phyloP scores from a whole-genome alignment of 2,329 filamentous ascomycete species.

The Beauveria sp. region DNA sequence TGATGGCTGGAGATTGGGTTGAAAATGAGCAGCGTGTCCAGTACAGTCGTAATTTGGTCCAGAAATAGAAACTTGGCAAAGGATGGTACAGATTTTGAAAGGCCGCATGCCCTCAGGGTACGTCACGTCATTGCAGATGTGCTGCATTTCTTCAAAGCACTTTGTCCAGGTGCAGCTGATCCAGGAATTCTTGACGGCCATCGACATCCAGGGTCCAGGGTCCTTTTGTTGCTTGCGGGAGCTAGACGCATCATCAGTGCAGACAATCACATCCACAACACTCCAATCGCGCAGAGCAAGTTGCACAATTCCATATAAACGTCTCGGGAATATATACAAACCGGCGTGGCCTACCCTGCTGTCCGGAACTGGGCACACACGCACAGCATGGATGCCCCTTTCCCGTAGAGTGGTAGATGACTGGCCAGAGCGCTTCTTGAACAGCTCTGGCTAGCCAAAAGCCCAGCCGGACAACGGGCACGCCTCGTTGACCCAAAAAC shows the following conservation, averaged over 20 bases:
- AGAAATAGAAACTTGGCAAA: neutral
- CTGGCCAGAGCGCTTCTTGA: neutral
- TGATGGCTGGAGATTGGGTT: too few species aligned
- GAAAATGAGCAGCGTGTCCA: too few species aligned
- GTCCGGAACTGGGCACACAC: constrained; percentile 31
- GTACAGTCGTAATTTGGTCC: neutral
- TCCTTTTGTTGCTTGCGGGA: neutral
- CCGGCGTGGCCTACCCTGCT: constrained; percentile 45
- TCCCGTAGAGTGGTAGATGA: neutral
- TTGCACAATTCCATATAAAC: constrained; percentile 29
- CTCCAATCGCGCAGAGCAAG: neutral
- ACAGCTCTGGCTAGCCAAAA: neutral
- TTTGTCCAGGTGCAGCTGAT: neutral
- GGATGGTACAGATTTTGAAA: neutral
- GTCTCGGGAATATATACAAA: constrained; percentile 45
- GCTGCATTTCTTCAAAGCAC: neutral
- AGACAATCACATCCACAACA: neutral
- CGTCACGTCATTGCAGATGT: neutral
- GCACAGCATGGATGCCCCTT: neutral
- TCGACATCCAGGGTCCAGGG: neutral
- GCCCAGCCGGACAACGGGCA: neutral
- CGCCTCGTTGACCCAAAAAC: neutral
- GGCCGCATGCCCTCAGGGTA: neutral
- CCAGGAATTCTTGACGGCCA: neutral
- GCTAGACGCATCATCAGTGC: constrained; percentile 5